These are phyloP conservation scores for Caryopteris hybrid DNA, from an alignment of 305 asterid species.

Conservation along the genomic window DNA sequence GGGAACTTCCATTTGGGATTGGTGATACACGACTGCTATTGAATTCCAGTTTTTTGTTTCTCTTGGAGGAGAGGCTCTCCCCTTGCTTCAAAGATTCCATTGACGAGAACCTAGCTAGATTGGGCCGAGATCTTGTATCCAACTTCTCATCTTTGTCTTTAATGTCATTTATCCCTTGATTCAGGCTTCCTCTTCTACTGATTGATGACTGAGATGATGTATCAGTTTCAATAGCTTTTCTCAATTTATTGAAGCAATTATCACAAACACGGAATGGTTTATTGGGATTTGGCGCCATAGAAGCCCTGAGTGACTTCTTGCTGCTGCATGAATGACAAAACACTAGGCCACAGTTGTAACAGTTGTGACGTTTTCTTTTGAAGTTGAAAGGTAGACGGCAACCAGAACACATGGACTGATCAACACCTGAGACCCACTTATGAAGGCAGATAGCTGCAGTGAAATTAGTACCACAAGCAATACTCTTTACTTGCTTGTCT, in stretches of 20 bases:
- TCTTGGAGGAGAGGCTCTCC: conserved; percentile 40
- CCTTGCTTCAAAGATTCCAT: conserved; percentile 51
- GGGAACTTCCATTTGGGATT: conserved; percentile 58
- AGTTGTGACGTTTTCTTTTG: conserved; percentile 46
- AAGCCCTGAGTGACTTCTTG: conserved; percentile 66
- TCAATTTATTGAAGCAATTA: conserved; percentile 63
- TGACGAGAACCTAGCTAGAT: conserved; percentile 45
- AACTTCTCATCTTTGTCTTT: conserved; percentile 46
- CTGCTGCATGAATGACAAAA: conserved; percentile 71
- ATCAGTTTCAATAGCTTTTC: conserved; percentile 49
- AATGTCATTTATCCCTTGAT: conserved; percentile 34
- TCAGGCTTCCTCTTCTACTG: conserved; percentile 51
- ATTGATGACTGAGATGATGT: conserved; percentile 39
- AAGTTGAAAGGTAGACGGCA: conserved; percentile 26
- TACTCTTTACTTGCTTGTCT: conserved; percentile 68
- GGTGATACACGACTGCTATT: conserved; percentile 71
- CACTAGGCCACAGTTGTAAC: conserved; percentile 77
- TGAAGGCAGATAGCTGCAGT: conserved; percentile 74
- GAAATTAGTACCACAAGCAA: conserved; percentile 66
- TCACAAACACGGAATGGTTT: conserved; percentile 75
- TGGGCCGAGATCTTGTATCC: conserved; percentile 43
- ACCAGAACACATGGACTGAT: conserved; percentile 39
- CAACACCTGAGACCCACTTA: conserved; percentile 70
- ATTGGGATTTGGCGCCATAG: conserved; percentile 71
- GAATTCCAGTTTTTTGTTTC: conserved; percentile 50